Evolutionary conservation across 805 yeast genomes (phyloP).

Genomic region (baker's yeast (Saccharomyces cerevisiae)): DNA sequence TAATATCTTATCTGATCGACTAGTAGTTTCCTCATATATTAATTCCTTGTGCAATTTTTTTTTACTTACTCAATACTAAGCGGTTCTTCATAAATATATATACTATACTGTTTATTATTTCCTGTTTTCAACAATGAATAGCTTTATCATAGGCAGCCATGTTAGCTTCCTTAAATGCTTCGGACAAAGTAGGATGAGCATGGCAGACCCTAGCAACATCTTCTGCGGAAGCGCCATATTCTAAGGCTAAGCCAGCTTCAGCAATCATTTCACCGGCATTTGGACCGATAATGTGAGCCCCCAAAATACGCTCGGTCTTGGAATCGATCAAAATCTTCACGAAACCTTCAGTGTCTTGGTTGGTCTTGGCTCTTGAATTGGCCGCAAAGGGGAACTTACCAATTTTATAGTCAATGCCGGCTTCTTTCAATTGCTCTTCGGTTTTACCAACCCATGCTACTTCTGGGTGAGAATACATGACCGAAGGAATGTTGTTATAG

Average conservation of each 20-base stretch:
- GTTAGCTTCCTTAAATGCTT: conserved; percentile 98
- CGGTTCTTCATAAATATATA: neutral
- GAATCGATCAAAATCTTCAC: conserved; percentile 94
- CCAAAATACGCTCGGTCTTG: conserved; percentile 92
- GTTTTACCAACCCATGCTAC: conserved; percentile 98
- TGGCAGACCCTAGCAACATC: conserved; percentile 96
- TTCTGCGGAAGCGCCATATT: conserved; percentile 97
- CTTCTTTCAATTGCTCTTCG: conserved; percentile 89
- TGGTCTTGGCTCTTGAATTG: conserved; percentile 98
- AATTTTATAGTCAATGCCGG: conserved; percentile 82
- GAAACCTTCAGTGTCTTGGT: conserved; percentile 92
- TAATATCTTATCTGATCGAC: no score
- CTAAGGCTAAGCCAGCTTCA: conserved; percentile 94
- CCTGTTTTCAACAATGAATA: conserved; percentile 45
- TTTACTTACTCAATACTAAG: neutral
- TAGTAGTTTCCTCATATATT: neutral
- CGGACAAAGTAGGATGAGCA: conserved; percentile 97
- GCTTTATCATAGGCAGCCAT: conserved; percentile 87
- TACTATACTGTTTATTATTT: neutral
- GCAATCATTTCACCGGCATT: conserved; percentile 99
- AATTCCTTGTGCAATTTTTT: neutral
- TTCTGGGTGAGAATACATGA: conserved; percentile 99
- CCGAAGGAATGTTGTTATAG: conserved; percentile 95
- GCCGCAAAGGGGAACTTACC: conserved; percentile 99
- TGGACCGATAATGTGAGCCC: conserved; percentile 95